Evolutionary conservation across 2,329 filamentous ascomycete genomes (phyloP).

Genomic region (Claviceps cyperi): DNA sequence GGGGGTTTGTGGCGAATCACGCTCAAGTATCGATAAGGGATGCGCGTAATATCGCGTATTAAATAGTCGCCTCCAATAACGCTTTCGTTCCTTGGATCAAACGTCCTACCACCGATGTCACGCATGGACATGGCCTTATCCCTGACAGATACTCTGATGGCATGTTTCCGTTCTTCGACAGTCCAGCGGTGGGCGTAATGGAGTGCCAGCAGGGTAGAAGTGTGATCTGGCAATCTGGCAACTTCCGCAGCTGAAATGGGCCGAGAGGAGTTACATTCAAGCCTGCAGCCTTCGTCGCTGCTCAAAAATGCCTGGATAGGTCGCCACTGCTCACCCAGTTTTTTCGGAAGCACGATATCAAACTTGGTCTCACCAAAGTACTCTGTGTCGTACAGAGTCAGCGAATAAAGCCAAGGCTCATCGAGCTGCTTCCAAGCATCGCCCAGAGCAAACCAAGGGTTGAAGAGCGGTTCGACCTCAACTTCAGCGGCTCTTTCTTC

Average conservation of each 20-base stretch:
- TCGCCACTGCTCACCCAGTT: slow-evolving; percentile 21
- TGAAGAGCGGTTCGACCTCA: slow-evolving; percentile 23
- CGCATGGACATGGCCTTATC: slow-evolving; percentile 13
- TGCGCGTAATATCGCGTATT: slow-evolving; percentile 22
- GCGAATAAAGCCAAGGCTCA: slow-evolving; percentile 13
- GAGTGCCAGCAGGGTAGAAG: slow-evolving; percentile 28
- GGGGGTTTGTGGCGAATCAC: slow-evolving; percentile 31
- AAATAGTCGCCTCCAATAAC: slow-evolving; percentile 16
- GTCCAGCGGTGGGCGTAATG: slow-evolving; percentile 34
- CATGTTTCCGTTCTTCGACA: slow-evolving; percentile 23
- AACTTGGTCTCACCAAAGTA: slow-evolving; percentile 19
- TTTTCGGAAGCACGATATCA: slow-evolving; percentile 28
- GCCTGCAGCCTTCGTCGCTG: slow-evolving; percentile 18
- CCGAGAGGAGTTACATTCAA: slow-evolving; percentile 11
- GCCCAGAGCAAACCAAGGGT: slow-evolving; percentile 33
- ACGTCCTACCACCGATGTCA: slow-evolving; percentile 16
- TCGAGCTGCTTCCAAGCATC: slow-evolving; percentile 22
- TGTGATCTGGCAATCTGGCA: slow-evolving; percentile 24
- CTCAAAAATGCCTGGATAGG: slow-evolving; percentile 28
- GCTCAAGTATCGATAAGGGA: slow-evolving; percentile 27
- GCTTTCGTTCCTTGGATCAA: slow-evolving; percentile 14
- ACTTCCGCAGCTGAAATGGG: slow-evolving; percentile 10
- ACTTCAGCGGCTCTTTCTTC: slow-evolving; percentile 22
- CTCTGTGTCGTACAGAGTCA: slow-evolving; percentile 21
- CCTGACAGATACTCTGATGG: slow-evolving; percentile 26